phyloP scores from a whole-genome alignment of 2,329 filamentous ascomycete genomes.

The Scedosporium aurantiacum region DNA sequence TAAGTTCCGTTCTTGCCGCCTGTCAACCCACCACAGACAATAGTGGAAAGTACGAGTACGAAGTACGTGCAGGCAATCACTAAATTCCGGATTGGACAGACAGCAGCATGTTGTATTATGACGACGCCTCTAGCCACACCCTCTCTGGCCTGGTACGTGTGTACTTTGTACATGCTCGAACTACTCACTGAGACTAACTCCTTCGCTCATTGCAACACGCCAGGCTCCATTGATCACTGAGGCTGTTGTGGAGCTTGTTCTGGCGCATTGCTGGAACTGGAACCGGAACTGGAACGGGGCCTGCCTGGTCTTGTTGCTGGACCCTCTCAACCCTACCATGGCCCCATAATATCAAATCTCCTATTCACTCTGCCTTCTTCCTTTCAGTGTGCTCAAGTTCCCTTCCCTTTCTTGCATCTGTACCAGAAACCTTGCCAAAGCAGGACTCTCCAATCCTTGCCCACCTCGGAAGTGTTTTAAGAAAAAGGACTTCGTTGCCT shows the following conservation, averaged over 20 bases:
- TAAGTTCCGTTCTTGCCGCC: too few species aligned
- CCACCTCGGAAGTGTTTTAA: neutral
- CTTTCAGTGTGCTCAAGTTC: neutral
- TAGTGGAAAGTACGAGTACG: too few species aligned
- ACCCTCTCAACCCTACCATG: neutral
- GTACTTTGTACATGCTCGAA: too few species aligned
- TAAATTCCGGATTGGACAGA: too few species aligned
- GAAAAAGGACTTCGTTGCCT: neutral
- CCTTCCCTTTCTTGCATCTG: neutral
- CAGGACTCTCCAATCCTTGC: neutral
- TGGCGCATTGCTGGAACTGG: neutral
- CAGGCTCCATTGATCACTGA: too few species aligned
- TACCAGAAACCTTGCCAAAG: neutral
- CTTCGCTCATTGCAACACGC: too few species aligned
- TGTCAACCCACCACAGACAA: too few species aligned
- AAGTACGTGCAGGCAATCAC: too few species aligned
- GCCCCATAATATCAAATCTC: neutral
- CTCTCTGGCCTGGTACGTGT: too few species aligned
- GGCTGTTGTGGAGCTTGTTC: neutral
- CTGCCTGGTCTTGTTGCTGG: neutral
- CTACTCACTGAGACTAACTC: too few species aligned
- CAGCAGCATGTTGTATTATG: too few species aligned
- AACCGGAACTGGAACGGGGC: neutral
- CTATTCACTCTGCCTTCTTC: neutral
- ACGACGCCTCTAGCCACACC: too few species aligned